phyloP scores from a whole-genome alignment of 495 filamentous ascomycete species.

The Platismatia glauca region DNA sequence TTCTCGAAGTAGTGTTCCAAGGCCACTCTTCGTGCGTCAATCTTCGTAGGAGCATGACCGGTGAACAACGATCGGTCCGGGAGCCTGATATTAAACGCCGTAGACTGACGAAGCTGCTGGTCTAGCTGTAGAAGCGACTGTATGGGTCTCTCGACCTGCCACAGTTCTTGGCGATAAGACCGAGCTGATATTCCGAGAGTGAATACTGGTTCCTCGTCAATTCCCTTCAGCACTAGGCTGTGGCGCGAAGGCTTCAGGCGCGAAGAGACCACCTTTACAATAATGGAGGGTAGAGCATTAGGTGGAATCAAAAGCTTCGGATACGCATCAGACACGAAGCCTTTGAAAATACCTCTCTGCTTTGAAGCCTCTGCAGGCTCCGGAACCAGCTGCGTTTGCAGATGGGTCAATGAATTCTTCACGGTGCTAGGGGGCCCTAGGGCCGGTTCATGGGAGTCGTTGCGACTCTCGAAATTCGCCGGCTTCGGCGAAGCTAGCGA shows the following conservation, averaged over 20 bases:
- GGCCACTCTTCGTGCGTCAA: constrained; percentile 76
- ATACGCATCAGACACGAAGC: constrained; percentile 72
- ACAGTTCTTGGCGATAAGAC: constrained; percentile 69
- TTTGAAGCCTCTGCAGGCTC: constrained; percentile 19
- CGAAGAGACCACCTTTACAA: constrained; percentile 81
- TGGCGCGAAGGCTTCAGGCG: constrained; percentile 84
- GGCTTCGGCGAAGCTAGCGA: constrained; percentile 44
- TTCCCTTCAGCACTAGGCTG: constrained; percentile 57
- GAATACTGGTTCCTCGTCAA: constrained; percentile 87
- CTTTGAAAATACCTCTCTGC: constrained; percentile 45
- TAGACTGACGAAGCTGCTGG: constrained; percentile 61
- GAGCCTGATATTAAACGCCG: constrained; percentile 57
- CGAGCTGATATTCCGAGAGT: constrained; percentile 77
- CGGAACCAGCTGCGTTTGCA: background rate
- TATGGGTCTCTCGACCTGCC: constrained; percentile 89
- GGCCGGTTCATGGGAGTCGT: constrained; percentile 1
- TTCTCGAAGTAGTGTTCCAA: constrained; percentile 79
- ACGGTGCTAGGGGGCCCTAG: background rate
- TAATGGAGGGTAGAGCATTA: constrained; percentile 78
- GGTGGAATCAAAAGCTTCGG: constrained; percentile 77
- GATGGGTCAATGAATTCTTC: constrained; percentile 19
- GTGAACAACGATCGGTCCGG: constrained; percentile 82
- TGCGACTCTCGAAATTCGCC: constrained; percentile 23
- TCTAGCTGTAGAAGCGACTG: constrained; percentile 74
- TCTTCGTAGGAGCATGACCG: constrained; percentile 87